These are phyloP conservation scores for Exophiala bonariae DNA, from an alignment of 2,329 filamentous ascomycete species.

Conservation along the genomic window DNA sequence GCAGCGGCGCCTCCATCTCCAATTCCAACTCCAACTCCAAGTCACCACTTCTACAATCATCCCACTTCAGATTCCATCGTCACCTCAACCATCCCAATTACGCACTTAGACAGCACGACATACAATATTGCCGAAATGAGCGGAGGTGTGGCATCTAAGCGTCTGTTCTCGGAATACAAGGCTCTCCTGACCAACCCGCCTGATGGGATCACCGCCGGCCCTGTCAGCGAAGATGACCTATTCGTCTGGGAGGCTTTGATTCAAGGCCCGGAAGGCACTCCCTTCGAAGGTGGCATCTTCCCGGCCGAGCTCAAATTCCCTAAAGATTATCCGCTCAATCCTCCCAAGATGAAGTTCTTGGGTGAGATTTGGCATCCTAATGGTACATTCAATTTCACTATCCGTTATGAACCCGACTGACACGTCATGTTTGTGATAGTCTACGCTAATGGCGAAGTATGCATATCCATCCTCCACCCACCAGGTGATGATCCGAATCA, in stretches of 20 bases:
- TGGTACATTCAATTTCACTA: constrained; percentile 54
- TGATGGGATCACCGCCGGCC: constrained; percentile 96
- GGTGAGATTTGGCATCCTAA: constrained; percentile 97
- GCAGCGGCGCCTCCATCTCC: too few species aligned
- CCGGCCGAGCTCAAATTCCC: constrained; percentile 93
- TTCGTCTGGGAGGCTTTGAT: constrained; percentile 96
- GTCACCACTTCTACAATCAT: background rate
- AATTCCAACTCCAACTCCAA: background rate
- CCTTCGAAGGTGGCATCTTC: constrained; percentile 94
- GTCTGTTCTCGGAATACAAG: constrained; percentile 95
- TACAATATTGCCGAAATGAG: constrained; percentile 45
- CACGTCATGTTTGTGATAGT: constrained; percentile 55
- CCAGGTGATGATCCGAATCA: constrained; percentile 97
- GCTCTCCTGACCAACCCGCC: constrained; percentile 90
- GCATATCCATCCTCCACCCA: constrained; percentile 96
- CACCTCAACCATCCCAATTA: background rate
- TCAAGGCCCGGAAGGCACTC: constrained; percentile 90
- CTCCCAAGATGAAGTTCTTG: constrained; percentile 93
- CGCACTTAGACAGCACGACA: too few species aligned
- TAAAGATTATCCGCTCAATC: constrained; percentile 93
- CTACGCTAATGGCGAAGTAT: constrained; percentile 87
- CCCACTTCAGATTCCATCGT: too few species aligned
- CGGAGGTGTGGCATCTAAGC: constrained; percentile 61
- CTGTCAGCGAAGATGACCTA: constrained; percentile 90
- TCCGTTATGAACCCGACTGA: background rate